A percentile compares a stretch with the other conserved stretches of the same genome.
Conservation (phyloP, 768 basidiomycete genomes). For the Lactifluus subvellereus region DNA sequence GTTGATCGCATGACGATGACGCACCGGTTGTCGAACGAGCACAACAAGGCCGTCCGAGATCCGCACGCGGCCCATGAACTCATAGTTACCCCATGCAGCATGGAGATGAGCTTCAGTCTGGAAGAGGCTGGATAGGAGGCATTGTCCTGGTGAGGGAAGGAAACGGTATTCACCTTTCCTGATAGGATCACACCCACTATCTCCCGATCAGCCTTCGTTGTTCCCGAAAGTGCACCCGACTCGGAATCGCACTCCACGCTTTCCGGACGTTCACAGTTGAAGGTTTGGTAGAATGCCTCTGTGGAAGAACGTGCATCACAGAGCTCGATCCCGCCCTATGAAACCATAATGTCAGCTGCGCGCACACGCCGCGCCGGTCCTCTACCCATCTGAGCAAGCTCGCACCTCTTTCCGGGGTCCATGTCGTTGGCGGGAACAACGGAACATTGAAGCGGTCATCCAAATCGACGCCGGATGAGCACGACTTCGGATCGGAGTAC, state of each 20-base stretch:
- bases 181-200: slow-evolving; percentile 22
- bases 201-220: not conserved
- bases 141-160: not conserved
- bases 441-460: not conserved
- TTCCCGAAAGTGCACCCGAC: not conserved
- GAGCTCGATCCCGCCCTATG: slow-evolving; percentile 15
- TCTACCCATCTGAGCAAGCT: not conserved
- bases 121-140: not conserved
- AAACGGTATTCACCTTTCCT: slow-evolving; percentile 13
- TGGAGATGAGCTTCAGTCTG: slow-evolving; percentile 10
- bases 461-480: not conserved
- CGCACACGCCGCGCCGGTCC: not conserved
- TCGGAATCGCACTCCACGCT: slow-evolving; percentile 2
- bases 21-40: slow-evolving; percentile 13
- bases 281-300: slow-evolving; percentile 18
- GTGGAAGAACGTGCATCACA: not conserved
- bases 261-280: not conserved
- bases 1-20: not conserved
- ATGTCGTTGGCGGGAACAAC: not conserved
- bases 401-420: slow-evolving; percentile 17
- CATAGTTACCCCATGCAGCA: slow-evolving; percentile 16
- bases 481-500: slow-evolving; percentile 1
- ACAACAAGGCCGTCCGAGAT: slow-evolving; percentile 23
- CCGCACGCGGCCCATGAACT: slow-evolving; percentile 20
- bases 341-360: not conserved